phyloP scores from a whole-genome alignment of 768 basidiomycete genomes.

The Leucocoprinus leucothites region DNA sequence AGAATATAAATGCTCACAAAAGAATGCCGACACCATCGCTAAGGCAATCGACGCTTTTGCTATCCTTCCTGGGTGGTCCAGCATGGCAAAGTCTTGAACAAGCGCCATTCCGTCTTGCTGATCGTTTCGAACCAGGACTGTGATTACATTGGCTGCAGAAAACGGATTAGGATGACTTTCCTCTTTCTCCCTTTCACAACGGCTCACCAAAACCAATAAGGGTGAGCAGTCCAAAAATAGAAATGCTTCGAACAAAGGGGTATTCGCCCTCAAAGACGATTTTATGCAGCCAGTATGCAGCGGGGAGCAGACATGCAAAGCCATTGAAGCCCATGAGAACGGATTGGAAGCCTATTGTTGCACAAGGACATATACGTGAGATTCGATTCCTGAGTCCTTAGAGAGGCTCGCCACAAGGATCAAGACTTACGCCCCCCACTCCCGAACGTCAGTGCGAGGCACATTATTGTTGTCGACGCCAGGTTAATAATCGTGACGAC shows the following conservation, averaged over 20 bases:
- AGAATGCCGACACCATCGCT: slow-evolving; percentile 1
- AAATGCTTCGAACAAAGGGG: background rate
- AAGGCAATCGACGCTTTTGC: slow-evolving; percentile 6
- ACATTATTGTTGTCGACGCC: slow-evolving; percentile 5
- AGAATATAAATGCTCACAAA: slow-evolving; percentile 7
- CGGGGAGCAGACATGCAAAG: slow-evolving; percentile 7
- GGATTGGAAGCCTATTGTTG: slow-evolving; percentile 3
- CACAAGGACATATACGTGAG: background rate
- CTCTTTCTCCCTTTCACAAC: background rate
- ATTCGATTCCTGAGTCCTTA: background rate
- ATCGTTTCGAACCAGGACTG: slow-evolving; percentile 1
- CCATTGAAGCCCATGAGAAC: slow-evolving; percentile 2
- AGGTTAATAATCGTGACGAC: slow-evolving; percentile 5
- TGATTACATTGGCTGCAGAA: background rate
- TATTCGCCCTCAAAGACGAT: background rate
- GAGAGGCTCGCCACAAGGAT: background rate
- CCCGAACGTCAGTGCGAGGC: slow-evolving; percentile 3
- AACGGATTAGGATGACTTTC: background rate
- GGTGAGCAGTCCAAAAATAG: slow-evolving; percentile 2
- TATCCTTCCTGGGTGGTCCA: background rate
- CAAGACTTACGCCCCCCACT: slow-evolving; percentile 5
- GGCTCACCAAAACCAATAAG: slow-evolving; percentile 6
- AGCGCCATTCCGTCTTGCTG: slow-evolving; percentile 2
- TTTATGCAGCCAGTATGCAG: slow-evolving; percentile 10
- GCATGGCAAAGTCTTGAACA: slow-evolving; percentile 6